Conservation (phyloP, 2,329 filamentous ascomycete genomes). For the Aspergillus piperis region DNA sequence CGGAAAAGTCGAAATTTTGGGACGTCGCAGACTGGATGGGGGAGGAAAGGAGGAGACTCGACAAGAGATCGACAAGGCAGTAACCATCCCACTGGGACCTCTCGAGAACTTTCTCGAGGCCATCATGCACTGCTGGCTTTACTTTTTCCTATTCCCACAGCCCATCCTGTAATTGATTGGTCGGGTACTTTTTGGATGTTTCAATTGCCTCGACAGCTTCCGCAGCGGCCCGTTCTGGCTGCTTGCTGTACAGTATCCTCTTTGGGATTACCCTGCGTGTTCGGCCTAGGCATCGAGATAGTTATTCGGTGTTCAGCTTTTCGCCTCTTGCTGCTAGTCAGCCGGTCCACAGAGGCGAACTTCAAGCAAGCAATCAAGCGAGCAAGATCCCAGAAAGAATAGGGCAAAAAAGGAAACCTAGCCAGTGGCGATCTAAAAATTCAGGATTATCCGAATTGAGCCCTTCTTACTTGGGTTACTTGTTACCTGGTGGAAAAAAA, state of each 20-base stretch:
- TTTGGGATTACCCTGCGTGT: neutral
- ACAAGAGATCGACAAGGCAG: conserved; percentile 33
- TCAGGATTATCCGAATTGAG: neutral
- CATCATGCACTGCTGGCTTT: neutral
- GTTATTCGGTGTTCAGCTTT: neutral
- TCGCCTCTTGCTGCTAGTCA: neutral
- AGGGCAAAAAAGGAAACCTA: no score
- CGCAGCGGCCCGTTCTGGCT: neutral
- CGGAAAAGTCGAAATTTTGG: neutral
- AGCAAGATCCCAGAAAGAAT: neutral
- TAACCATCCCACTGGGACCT: conserved; percentile 21
- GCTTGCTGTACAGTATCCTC: neutral
- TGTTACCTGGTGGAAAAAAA: neutral
- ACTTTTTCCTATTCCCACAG: neutral
- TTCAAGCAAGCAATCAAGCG: neutral
- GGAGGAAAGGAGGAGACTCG: conserved; percentile 12
- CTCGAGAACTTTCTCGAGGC: conserved; percentile 24
- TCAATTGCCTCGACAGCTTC: neutral
- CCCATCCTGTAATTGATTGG: neutral
- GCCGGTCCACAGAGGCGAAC: neutral
- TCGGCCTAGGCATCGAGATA: no score
- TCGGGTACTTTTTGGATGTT: neutral
- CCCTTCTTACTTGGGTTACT: no score
- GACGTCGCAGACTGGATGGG: conserved; percentile 12
- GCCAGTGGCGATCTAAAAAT: neutral